Evolutionary conservation across 257 asterid species (phyloP), one percentile per base, ranked within the genome.

Genomic region (Solanum neorickii): DNA sequence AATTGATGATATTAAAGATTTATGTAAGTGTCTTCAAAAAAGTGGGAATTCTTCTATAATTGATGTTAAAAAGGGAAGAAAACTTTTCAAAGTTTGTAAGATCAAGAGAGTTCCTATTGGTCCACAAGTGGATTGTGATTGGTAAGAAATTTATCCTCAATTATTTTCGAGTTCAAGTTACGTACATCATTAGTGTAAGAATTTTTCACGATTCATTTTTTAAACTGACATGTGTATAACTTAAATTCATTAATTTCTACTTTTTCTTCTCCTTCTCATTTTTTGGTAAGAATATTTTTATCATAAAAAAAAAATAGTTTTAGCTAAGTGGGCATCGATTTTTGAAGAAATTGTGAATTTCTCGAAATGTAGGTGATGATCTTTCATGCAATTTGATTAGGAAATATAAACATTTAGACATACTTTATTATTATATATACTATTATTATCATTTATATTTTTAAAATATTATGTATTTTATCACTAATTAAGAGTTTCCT

Each of bases 11-110:
- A 41, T 39, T 12, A 75, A 27, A 75, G 83, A 75, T 23, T 75
- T 87, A 46, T 90, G 92, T 35, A n/a, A 49, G 27, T 90, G 92
- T 89, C 23, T 90, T 1, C 88, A 90, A 68, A 83, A 87, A 76
- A 66, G 77, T 1, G 91, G 88, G 4, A 11, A 52, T 4, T 33
- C 89, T 23, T 49, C 86, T 27, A 83, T 82, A 5, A 86, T 88
- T 12, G 10, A 59, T 33, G 49, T 20, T 5, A 78, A 44, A 27
- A 87, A 70, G 56, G 92, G 87, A 4, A 73, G 78, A 29, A 85
- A 60, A 46, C 65, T 88, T 39, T 89, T 91, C 13, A 72, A 83
- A 42, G 89, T 89, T 16, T 91, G 93, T 90, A 25, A 66, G 8
- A 84, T 91, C 82, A 62, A 49, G 27, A 47, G 78, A 62, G 82